Evolutionary conservation across 1,284 basidiomycete genomes (phyloP).

Genomic region (Cutaneotrichosporon sp.): DNA sequence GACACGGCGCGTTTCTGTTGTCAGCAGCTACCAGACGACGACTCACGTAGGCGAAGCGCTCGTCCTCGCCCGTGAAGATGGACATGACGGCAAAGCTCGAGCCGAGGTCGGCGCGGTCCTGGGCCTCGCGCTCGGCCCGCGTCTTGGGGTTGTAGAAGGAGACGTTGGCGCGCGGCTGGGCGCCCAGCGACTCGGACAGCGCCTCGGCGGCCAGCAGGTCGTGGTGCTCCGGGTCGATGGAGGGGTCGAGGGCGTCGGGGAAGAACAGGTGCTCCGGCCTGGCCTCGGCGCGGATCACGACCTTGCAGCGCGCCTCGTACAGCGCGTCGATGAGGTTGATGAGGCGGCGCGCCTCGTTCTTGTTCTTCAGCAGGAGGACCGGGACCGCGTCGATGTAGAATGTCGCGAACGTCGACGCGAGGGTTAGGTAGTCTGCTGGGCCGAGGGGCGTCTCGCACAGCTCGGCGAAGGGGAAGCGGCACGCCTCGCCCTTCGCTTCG

Average conservation of each 20-base stretch:
- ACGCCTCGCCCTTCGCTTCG: slow-evolving; percentile 55
- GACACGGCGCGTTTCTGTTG: slow-evolving; percentile 63
- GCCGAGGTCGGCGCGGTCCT: slow-evolving; percentile 52
- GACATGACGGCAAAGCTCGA: slow-evolving; percentile 56
- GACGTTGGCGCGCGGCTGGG: slow-evolving; percentile 64
- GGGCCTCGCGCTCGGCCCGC: slow-evolving; percentile 30
- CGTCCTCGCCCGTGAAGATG: slow-evolving; percentile 70
- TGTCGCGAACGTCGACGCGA: slow-evolving; percentile 63
- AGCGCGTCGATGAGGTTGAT: slow-evolving; percentile 72
- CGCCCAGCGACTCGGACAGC: slow-evolving; percentile 61
- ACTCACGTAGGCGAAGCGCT: slow-evolving; percentile 66
- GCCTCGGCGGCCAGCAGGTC: slow-evolving; percentile 63
- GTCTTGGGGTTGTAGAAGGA: slow-evolving; percentile 58
- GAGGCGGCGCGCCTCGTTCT: slow-evolving; percentile 70
- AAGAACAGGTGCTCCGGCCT: slow-evolving; percentile 63
- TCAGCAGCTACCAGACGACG: no score
- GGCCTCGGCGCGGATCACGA: slow-evolving; percentile 57
- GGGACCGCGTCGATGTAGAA: slow-evolving; percentile 65
- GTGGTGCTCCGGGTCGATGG: slow-evolving; percentile 27
- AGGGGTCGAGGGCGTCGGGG: slow-evolving; percentile 56
- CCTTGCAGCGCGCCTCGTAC: slow-evolving; percentile 55
- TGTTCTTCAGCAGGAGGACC: slow-evolving; percentile 59
- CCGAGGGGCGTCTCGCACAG: slow-evolving; percentile 68
- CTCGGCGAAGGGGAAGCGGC: slow-evolving; percentile 63
- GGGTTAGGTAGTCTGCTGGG: slow-evolving; percentile 68